Evolutionary conservation across 257 asterid genomes (phyloP).

Genomic region (Forsythia viridissima): DNA sequence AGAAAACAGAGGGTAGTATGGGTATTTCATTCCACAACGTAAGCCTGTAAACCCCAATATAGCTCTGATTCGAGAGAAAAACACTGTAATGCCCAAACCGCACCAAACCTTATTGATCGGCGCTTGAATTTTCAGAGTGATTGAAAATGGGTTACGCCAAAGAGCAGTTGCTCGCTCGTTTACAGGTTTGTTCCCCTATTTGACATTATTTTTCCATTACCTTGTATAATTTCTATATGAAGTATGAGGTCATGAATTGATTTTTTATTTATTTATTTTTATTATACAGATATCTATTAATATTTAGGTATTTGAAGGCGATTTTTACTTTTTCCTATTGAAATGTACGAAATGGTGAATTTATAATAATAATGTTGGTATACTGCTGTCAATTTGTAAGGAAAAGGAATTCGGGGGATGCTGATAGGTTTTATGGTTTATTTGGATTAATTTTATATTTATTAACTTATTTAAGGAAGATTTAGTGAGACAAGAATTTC

Average conservation of each 20-base stretch:
- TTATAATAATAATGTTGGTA: background rate
- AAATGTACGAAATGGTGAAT: slow-evolving; percentile 1
- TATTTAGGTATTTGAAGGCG: background rate
- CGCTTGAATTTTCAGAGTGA: slow-evolving; percentile 19
- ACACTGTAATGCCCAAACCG: slow-evolving; percentile 20
- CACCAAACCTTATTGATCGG: slow-evolving; percentile 15
- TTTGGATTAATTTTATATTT: too few relatives aligned
- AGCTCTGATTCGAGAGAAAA: slow-evolving; percentile 4
- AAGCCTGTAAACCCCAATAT: background rate
- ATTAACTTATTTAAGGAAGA: too few relatives aligned
- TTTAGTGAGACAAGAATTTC: too few relatives aligned
- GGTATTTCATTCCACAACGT: slow-evolving; percentile 3
- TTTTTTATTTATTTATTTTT: background rate
- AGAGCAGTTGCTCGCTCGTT: slow-evolving; percentile 58
- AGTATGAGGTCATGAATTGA: slow-evolving; percentile 3
- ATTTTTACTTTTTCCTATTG: background rate
- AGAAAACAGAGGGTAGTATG: slow-evolving; percentile 11
- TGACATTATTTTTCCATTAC: background rate
- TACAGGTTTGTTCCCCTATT: slow-evolving; percentile 45
- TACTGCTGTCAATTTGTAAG: too few relatives aligned
- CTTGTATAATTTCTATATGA: background rate
- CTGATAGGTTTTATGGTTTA: too few relatives aligned
- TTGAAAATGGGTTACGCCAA: slow-evolving; percentile 57
- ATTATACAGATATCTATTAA: background rate
- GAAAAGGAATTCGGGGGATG: too few relatives aligned